Base-by-base conservation (phyloP, 1,284 basidiomycete genomes). In the Sanghuangporus weigelae region DNA sequence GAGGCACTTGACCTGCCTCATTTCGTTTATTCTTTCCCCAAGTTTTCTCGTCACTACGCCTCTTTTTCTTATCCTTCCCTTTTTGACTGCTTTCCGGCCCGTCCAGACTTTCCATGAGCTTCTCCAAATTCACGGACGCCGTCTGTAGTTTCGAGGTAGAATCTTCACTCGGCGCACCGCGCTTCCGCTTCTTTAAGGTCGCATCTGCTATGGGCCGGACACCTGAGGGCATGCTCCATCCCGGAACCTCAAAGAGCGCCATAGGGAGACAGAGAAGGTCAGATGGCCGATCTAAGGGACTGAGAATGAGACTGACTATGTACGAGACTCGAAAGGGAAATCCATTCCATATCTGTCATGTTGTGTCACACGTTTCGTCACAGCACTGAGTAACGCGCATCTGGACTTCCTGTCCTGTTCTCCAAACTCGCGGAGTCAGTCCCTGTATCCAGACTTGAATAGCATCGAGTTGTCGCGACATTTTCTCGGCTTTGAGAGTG, bases 61-160 rank as follows among this genome's bases (percentile, higher is more conserved):
- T 57, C 66, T 77, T 78, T 56, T 69, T 77, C 61, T 79, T 79
- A 50, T 76, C 71, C 40, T 54, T 57, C 63, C 56, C 51, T 62
- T 68, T 65, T 67, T 66, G 38, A 62, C 66, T 31, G 68, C 66
- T 31, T 68, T 67, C 66, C 72, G 71, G 54, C 75, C 68, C 26
- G 72, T 77, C 79, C 55, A 93, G 77, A 69, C 81, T 84, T 63
- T 81, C 79, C 75, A 95, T 82, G 54, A 96, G 78, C 73, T 87
- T 93, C 71, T 94, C 90, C 54, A 95, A 73, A 72, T 93, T 94
- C 70, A 84, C 77, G 67, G 85, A 80, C 11, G 85, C 82, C 14
- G 77, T 69, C 62, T 78, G 77, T 39, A 82, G 70, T 51, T 76
- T 75, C 35, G 79, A 76, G 14, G 78, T 76, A 60, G 76, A 74